phyloP scores from a whole-genome alignment of 768 basidiomycete species.

The Boletus bicolor region DNA sequence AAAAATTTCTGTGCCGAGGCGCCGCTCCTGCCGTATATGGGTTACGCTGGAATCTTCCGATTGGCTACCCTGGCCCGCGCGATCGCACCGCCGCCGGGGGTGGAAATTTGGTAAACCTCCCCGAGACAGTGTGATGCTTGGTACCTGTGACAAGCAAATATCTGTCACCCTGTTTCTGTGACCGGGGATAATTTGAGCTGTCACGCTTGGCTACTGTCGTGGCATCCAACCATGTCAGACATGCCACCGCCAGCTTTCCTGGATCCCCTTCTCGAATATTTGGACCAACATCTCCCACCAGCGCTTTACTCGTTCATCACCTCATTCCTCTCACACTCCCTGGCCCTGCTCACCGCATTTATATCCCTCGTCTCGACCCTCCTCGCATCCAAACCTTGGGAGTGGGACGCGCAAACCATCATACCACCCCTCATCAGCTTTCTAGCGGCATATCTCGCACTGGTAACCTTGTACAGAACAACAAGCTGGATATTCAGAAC shows the following conservation, averaged over 20 bases:
- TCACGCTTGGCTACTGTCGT: constrained; percentile 22
- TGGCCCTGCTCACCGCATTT: constrained; percentile 50
- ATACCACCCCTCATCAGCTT: constrained; percentile 74
- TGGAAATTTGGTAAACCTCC: constrained; percentile 9
- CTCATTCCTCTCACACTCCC: constrained; percentile 48
- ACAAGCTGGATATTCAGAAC: constrained; percentile 71
- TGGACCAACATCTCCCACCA: constrained; percentile 53
- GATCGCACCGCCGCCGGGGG: background rate
- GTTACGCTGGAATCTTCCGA: constrained; percentile 24
- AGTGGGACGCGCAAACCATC: constrained; percentile 66
- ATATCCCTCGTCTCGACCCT: constrained; percentile 47
- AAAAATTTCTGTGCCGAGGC: constrained; percentile 14
- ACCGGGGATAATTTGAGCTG: constrained; percentile 6
- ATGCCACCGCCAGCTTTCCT: constrained; percentile 46
- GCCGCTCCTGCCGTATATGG: constrained; percentile 8
- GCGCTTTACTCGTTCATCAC: constrained; percentile 52
- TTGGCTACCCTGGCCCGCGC: constrained; percentile 19
- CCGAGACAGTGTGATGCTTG: constrained; percentile 8
- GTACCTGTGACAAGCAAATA: constrained; percentile 16
- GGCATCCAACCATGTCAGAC: constrained; percentile 29
- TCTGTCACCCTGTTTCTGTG: constrained; percentile 11
- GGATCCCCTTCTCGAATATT: constrained; percentile 51
- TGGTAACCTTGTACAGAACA: constrained; percentile 76
- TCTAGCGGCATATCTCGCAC: constrained; percentile 68
- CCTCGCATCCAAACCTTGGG: constrained; percentile 47